Conservation (phyloP, 2,329 filamentous ascomycete genomes). For the Epichloe gansuensis region DNA sequence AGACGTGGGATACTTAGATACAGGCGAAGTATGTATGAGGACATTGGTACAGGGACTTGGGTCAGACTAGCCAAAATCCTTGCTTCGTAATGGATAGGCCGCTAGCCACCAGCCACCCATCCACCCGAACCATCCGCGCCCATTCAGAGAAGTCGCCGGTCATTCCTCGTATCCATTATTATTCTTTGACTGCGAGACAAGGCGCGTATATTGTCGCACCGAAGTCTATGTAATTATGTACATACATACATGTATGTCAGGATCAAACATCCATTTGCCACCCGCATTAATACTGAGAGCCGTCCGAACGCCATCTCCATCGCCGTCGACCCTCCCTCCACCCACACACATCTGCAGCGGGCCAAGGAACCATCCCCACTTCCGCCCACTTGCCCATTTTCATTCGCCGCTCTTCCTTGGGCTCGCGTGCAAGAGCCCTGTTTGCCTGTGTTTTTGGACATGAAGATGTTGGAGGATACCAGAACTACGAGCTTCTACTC, state of each 20-base stretch:
- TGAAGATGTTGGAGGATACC: background rate
- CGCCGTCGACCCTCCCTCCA: background rate
- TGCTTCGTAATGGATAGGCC: background rate
- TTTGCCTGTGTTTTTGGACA: background rate
- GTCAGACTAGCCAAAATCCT: background rate
- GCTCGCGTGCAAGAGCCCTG: background rate
- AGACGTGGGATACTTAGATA: background rate
- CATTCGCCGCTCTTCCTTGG: too few relatives aligned
- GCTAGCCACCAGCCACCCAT: background rate
- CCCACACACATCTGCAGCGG: too few relatives aligned
- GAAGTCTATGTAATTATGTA: background rate
- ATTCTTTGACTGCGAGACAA: background rate
- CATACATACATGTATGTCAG: background rate
- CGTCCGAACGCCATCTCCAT: too few relatives aligned
- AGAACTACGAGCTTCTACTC: too few relatives aligned
- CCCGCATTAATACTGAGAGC: background rate
- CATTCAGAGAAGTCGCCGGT: too few relatives aligned
- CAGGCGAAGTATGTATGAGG: background rate
- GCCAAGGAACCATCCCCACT: too few relatives aligned
- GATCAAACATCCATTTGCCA: background rate
- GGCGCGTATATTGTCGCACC: background rate
- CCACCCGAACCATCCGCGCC: background rate
- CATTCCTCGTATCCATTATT: background rate
- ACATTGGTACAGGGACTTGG: background rate
- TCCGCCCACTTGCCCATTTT: too few relatives aligned